phyloP scores from a whole-genome alignment of 441 rosid species.

The Arabidopsis lyrata region DNA sequence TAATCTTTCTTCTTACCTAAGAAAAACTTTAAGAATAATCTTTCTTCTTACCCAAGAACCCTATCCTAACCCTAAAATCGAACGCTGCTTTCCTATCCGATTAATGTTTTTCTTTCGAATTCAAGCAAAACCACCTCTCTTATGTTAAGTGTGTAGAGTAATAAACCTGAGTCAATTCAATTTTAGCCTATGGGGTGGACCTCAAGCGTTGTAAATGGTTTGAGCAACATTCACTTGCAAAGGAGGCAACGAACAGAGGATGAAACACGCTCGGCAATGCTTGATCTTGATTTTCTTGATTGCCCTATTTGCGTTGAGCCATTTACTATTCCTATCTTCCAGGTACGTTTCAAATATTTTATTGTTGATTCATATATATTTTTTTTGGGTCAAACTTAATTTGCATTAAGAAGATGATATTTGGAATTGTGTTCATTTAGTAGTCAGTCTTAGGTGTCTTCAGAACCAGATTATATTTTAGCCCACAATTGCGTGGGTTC shows the following conservation, averaged over 20 bases:
- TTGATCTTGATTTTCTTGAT: slow-evolving; percentile 10
- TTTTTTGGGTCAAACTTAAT: background rate
- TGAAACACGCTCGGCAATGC: slow-evolving; percentile 4
- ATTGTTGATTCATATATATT: background rate
- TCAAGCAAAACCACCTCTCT: background rate
- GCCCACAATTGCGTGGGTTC: too few relatives aligned
- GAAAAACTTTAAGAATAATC: background rate
- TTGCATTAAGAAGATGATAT: background rate
- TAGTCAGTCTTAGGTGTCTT: too few relatives aligned
- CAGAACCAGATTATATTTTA: too few relatives aligned
- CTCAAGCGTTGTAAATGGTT: background rate
- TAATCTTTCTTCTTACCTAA: background rate
- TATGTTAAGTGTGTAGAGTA: background rate
- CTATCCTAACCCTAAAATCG: background rate
- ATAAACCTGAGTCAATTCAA: background rate
- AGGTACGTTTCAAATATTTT: background rate
- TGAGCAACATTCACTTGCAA: background rate
- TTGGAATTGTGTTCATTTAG: background rate
- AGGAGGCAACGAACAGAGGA: background rate
- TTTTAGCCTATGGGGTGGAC: background rate
- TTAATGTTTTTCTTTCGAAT: too few relatives aligned
- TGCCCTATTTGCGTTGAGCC: slow-evolving; percentile 27
- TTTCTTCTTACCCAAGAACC: background rate
- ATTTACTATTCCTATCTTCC: slow-evolving; percentile 24
- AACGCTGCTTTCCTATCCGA: too few relatives aligned